These are phyloP conservation scores for Taiozyma sp. DNA, from an alignment of 1,139 yeast genomes.

Conservation along the genomic window DNA sequence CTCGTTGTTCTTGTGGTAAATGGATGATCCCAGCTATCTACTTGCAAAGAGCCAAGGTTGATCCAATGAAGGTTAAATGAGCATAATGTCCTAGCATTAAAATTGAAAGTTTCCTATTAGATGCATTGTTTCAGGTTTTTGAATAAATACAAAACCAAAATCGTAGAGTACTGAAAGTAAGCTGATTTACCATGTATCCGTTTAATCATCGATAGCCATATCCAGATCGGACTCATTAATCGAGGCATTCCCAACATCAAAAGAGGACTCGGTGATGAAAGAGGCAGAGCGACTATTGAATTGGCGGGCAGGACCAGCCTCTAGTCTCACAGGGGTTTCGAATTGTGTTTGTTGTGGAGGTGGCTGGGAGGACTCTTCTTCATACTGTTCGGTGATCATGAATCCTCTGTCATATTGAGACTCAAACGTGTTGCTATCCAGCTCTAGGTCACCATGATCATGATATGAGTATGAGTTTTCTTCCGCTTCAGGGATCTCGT, in stretches of 20 bases:
- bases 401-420: conserved; percentile 25
- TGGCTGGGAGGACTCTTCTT: conserved; percentile 11
- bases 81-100: neutral
- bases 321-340: conserved; percentile 5
- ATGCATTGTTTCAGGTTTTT: neutral
- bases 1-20: conserved; percentile 89
- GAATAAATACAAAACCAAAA: neutral
- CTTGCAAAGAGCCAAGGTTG: conserved; percentile 76
- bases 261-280: conserved; percentile 12
- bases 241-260: conserved; percentile 22
- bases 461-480: conserved; percentile 19
- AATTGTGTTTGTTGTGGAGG: conserved; percentile 1
- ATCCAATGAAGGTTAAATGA: conserved; percentile 38
- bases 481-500: conserved; percentile 42
- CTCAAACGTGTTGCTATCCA: conserved; percentile 24
- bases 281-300: neutral
- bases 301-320: neutral
- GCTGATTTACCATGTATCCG: neutral
- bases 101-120: neutral
- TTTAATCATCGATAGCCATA: conserved; percentile 43
- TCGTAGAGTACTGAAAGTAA: neutral
- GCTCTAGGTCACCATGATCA: conserved; percentile 22
- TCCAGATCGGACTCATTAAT: conserved; percentile 39
- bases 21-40: conserved; percentile 96
- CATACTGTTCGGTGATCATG: conserved; percentile 29